Conservation (phyloP, 2,329 filamentous ascomycete genomes). For the Thermothelomyces thermophilus region DNA sequence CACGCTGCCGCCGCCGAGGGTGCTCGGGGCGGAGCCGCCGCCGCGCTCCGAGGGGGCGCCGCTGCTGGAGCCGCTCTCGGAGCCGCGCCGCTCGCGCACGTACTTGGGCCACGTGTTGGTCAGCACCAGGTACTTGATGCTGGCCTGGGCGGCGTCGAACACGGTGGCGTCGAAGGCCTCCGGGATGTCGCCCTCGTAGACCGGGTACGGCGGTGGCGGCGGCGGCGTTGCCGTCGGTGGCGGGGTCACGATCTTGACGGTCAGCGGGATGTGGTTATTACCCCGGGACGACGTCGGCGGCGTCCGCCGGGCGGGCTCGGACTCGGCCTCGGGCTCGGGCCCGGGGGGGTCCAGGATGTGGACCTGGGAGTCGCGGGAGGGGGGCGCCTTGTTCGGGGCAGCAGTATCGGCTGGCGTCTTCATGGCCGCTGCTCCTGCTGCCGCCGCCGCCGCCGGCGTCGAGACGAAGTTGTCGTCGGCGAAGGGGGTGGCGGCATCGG, state of each 20-base stretch:
- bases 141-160: slow-evolving; percentile 53
- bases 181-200: slow-evolving; percentile 39
- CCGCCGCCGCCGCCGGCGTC: background rate
- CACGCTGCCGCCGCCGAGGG: background rate
- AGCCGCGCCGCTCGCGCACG: slow-evolving; percentile 33
- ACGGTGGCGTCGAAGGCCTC: slow-evolving; percentile 42
- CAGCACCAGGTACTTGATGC: slow-evolving; percentile 60
- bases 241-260: background rate
- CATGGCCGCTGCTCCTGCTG: background rate
- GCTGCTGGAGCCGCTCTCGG: slow-evolving; percentile 7
- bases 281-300: background rate
- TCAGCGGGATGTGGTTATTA: slow-evolving; percentile 1
- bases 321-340: background rate
- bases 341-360: slow-evolving; percentile 11
- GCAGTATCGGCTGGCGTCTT: no score
- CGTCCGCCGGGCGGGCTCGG: background rate
- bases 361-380: slow-evolving; percentile 13
- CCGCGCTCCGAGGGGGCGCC: background rate
- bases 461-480: slow-evolving; percentile 21
- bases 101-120: slow-evolving; percentile 63
- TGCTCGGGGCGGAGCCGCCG: background rate
- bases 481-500: slow-evolving; percentile 41
- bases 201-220: background rate
- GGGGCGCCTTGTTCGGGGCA: background rate
- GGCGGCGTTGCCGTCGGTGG: background rate